A percentile compares a stretch with the other conserved stretches of the same genome.
phyloP scores from a whole-genome alignment of 768 basidiomycete species.

The Cubamyces sp. region DNA sequence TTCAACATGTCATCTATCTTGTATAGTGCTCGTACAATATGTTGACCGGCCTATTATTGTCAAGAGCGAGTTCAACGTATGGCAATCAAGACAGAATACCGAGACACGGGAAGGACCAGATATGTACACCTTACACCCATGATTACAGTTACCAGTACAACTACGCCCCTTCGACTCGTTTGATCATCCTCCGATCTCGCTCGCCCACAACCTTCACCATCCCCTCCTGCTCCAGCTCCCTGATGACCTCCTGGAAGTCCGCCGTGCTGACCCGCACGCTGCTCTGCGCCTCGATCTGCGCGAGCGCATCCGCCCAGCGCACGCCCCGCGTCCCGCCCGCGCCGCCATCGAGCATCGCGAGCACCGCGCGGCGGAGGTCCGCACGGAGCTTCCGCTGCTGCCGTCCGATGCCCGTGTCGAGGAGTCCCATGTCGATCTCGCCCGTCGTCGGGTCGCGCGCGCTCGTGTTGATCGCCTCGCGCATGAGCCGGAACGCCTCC shows the following conservation, averaged over 20 bases:
- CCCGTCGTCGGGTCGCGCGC: conserved; percentile 97
- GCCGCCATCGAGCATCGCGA: conserved; percentile 59
- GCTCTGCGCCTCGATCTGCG: conserved; percentile 80
- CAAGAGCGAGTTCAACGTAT: too few species aligned
- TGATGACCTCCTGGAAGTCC: conserved; percentile 84
- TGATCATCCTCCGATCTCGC: conserved; percentile 81
- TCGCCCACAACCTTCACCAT: conserved; percentile 85
- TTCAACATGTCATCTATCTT: too few species aligned
- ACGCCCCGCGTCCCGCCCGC: conserved; percentile 60
- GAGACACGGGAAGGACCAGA: too few species aligned
- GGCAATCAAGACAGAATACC: too few species aligned
- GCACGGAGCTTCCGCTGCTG: conserved; percentile 85
- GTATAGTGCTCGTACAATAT: too few species aligned
- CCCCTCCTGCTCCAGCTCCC: conserved; percentile 83
- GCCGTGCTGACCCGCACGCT: conserved; percentile 75
- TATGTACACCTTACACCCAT: too few species aligned
- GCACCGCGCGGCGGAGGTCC: conserved; percentile 87
- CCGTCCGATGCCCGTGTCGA: conserved; percentile 90
- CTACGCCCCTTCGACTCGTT: conserved; percentile 52
- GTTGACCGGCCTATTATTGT: too few species aligned
- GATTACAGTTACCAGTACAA: too few species aligned
- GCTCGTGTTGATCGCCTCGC: conserved; percentile 91
- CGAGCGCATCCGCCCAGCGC: conserved; percentile 84
- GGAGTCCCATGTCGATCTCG: conserved; percentile 94
- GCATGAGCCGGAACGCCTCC: conserved; percentile 94